Base-by-base conservation (phyloP, 352 stramenopile species). In the Globisporangium middletonii region DNA sequence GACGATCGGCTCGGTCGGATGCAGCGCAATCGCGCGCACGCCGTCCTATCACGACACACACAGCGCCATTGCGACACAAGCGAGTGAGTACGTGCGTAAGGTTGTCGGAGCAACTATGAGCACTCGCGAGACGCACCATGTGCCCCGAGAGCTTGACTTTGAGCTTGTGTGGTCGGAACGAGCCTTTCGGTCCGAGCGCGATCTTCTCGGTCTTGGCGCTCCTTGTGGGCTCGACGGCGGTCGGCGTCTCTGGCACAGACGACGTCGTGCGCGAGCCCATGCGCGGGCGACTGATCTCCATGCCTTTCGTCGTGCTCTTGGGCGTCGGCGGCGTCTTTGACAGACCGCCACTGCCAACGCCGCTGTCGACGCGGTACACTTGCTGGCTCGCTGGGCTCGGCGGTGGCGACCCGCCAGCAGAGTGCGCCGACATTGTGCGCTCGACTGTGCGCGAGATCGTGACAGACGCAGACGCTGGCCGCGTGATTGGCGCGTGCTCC, bases 141-240 rank as follows among this genome's bases (percentile, higher is more conserved):
- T 95, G 86, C 16, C 83, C 80, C 3, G 79, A 87, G 27, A 95
- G 65, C 64, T 94, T 93, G 28, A 91, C 62, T 69, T 95, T 95
- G 53, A 92, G 77, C 62, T 95, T 95, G 57, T 89, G 69, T 9
- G 86, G 67, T 26, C 79, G 66, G 68, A 88, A 92, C 6, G 83
- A 79, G 7, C 65, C 70, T 55, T 89, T 93, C 3, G 74, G 62
- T 37, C 73, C 79, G 16, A 83, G 60, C 0, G 73, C 54, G 18
- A 86, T 85, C 27, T 72, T 57, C 15, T 57, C 71, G 15, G 69
- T 62, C 59, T 89, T 91, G 2, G 52, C 27, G 26, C 49, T 61
- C 57, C 80, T 85, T 18, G 59, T 44, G 2, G 68, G 51, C 23
- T 87, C 78, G 46, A 47, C 55, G 3, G 65, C 56, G 15, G 13